Evolutionary conservation across 345 rosid genomes (phyloP), one percentile per base, ranked within the genome.

Genomic region (Melaleuca quinquenervia): DNA sequence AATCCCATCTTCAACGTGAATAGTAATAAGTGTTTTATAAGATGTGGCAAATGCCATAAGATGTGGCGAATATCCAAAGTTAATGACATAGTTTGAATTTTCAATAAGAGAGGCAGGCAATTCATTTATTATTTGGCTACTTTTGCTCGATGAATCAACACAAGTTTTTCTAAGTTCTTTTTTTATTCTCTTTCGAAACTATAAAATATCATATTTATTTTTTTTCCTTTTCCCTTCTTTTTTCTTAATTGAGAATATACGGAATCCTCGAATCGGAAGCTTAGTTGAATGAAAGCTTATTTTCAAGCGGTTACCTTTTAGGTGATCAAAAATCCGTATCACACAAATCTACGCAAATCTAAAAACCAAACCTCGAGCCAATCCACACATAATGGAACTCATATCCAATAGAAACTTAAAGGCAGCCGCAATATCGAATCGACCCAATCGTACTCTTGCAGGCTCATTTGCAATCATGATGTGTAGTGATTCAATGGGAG

Each of bases 351-450:
- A 1, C 8, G 0, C 64, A 26, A 11, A 1, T 26, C 5, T 13
- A 2, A 60, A 60, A 60, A 56, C 26, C 5, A 56, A 56, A 56
- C 12, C 11, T 11, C 64, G n/a, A 26, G 29, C n/a, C 3, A 56
- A 3, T 5, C 64, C 64, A 5, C 64, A 26, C 26, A 11, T 29
- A 56, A 56, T 5, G 32, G 29, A 29, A 29, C 32, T 11, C 64
- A 26, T 26, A 26, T 26, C 32, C 1, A 0, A 1, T 26, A 12
- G 32, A 9, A 26, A 56, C 64, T 26, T 56, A 14, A 56, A 26
- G 29, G 16, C 32, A 10, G 26, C 26, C 16, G 0, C 1, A n/a
- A 24, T 12, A 55, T n/a, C 10, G 24, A 3, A 55, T 2, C 11
- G 11, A 27, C 5, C 27, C 2, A 55, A 55, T 11, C 26, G 7